Percentiles rank a stretch among this genome's conserved stretches.
Evolutionary conservation across 179 eudicot species (phyloP).

Genomic region (Amaranthus tricolor): DNA sequence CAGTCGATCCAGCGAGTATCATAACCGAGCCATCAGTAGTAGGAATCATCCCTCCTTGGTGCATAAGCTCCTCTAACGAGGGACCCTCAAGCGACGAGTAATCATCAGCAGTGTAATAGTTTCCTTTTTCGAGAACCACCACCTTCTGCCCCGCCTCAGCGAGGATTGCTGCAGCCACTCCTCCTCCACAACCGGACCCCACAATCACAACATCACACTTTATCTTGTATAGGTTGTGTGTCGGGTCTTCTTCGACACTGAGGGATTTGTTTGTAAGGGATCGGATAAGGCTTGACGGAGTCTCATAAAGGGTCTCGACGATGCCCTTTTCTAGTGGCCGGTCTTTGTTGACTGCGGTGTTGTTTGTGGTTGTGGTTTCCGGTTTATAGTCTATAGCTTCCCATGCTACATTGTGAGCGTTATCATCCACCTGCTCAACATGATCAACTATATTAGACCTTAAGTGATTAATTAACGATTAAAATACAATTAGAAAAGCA

Average conservation of each 20-base stretch:
- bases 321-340: slow-evolving; percentile 51
- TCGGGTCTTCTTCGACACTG: slow-evolving; percentile 21
- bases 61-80: slow-evolving; percentile 46
- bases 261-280: slow-evolving; percentile 37
- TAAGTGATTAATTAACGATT: too few species aligned
- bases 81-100: slow-evolving; percentile 66
- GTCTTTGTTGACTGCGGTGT: slow-evolving; percentile 15
- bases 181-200: slow-evolving; percentile 76
- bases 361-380: slow-evolving; percentile 15
- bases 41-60: slow-evolving; percentile 47
- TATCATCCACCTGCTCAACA: slow-evolving; percentile 41
- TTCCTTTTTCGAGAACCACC: slow-evolving; percentile 63
- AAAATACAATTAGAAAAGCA: too few species aligned
- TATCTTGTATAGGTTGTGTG: slow-evolving; percentile 42
- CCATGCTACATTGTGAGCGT: slow-evolving; percentile 52
- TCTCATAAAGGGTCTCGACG: slow-evolving; percentile 47
- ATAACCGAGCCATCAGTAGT: slow-evolving; percentile 51
- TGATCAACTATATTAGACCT: background rate
- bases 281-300: slow-evolving; percentile 33
- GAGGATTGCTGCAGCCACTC: slow-evolving; percentile 62
- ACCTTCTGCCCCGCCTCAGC: slow-evolving; percentile 56
- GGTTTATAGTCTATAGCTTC: slow-evolving; percentile 55
- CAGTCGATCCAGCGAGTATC: slow-evolving; percentile 58
- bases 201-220: slow-evolving; percentile 61
- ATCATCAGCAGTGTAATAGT: slow-evolving; percentile 45